Conservation (phyloP, 2,329 filamentous ascomycete species). For the Sarocladiaceae sp. region DNA sequence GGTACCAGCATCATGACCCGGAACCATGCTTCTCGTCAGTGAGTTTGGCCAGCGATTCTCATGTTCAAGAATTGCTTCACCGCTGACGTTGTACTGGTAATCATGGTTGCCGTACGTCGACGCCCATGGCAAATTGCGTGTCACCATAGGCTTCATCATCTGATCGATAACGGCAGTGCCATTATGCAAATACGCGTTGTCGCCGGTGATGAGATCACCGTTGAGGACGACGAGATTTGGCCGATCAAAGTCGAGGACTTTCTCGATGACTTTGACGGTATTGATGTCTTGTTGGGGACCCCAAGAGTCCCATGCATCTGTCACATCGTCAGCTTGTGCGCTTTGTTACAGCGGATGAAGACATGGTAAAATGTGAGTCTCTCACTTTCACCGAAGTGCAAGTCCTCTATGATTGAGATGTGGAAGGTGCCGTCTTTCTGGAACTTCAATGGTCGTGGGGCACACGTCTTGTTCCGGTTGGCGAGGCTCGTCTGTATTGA, state of each 20-base stretch:
- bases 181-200: conserved; percentile 54
- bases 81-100: conserved; percentile 52
- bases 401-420: conserved; percentile 60
- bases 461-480: neutral
- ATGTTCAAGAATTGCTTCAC: conserved; percentile 35
- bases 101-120: conserved; percentile 73
- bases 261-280: conserved; percentile 51
- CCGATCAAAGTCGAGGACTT: conserved; percentile 51
- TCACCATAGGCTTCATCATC: conserved; percentile 54
- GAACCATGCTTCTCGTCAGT: conserved; percentile 36
- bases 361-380: conserved; percentile 5
- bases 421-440: conserved; percentile 42
- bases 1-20: conserved; percentile 28
- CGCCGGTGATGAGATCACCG: conserved; percentile 67
- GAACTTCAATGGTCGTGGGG: conserved; percentile 26
- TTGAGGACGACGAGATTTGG: conserved; percentile 64
- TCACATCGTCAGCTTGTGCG: neutral
- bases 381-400: conserved; percentile 67
- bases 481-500: neutral
- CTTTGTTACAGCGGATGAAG: too few relatives aligned
- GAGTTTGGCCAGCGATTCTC: conserved; percentile 34
- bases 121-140: conserved; percentile 55
- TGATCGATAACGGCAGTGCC: conserved; percentile 52
- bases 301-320: conserved; percentile 42
- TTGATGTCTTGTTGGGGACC: conserved; percentile 50